These are phyloP conservation scores for Glycine tomentella DNA, from an alignment of 306 rosid species.

Conservation along the genomic window DNA sequence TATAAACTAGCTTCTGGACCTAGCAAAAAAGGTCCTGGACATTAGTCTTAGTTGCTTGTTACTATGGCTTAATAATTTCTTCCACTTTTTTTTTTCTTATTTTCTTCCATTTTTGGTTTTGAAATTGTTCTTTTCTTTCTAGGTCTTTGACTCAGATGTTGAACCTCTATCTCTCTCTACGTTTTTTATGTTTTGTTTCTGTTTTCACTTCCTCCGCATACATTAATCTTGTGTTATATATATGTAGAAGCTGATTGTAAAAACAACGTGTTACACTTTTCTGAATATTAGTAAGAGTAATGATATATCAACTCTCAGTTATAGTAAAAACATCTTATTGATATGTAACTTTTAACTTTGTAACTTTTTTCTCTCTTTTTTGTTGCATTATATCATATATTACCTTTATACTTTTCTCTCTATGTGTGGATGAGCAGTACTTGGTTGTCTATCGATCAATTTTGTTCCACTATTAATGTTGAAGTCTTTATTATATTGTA, in stretches of 20 bases:
- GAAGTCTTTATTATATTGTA: background rate
- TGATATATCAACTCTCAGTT: too few species aligned
- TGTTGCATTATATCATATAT: too few species aligned
- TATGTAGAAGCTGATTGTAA: slow-evolving; percentile 32
- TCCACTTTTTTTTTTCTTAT: too few species aligned
- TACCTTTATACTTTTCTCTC: background rate
- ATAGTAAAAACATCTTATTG: too few species aligned
- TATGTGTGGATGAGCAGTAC: background rate
- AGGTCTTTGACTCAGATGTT: slow-evolving; percentile 3
- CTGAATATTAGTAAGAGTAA: too few species aligned
- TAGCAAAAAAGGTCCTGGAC: slow-evolving; percentile 80
- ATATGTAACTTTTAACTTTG: too few species aligned
- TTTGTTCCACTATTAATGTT: background rate
- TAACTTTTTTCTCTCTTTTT: too few species aligned
- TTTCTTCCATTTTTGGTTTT: background rate
- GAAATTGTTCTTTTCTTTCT: background rate
- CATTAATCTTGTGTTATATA: background rate
- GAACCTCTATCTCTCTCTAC: background rate
- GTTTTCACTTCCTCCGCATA: background rate
- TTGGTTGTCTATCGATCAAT: background rate
- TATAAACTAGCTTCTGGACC: slow-evolving; percentile 76
- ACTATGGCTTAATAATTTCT: background rate
- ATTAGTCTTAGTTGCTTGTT: slow-evolving; percentile 40
- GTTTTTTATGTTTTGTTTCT: background rate
- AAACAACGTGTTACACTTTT: background rate